Conservation (phyloP, 2,329 filamentous ascomycete species). For the Endothia cerciana region DNA sequence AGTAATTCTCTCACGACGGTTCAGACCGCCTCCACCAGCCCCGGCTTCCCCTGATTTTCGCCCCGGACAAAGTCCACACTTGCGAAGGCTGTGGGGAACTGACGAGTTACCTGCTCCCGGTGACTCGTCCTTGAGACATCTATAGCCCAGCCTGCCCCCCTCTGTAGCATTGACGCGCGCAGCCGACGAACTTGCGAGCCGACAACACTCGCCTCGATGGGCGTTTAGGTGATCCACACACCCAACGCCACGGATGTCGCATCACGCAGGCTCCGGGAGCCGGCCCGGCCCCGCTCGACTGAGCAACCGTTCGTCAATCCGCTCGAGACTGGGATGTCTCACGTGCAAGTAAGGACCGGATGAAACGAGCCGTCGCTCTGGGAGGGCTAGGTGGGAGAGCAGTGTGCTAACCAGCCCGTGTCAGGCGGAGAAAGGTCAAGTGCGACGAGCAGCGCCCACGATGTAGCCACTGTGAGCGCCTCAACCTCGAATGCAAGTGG, state of each 20-base stretch:
- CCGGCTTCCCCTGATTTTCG: background rate
- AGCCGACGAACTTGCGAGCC: conserved; percentile 7
- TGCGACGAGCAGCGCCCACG: conserved; percentile 57
- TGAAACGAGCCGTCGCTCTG: too few relatives aligned
- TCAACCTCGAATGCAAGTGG: conserved; percentile 59
- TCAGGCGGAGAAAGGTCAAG: conserved; percentile 56
- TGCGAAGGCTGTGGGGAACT: background rate
- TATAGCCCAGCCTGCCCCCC: background rate
- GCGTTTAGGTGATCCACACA: conserved; percentile 9
- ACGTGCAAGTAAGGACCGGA: conserved; percentile 48
- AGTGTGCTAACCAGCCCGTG: conserved; percentile 3
- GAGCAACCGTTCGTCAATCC: conserved; percentile 25
- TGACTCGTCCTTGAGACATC: conserved; percentile 6
- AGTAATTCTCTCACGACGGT: background rate
- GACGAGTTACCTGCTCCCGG: background rate
- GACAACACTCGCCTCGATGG: background rate
- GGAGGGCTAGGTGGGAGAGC: background rate
- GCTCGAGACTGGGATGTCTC: conserved; percentile 48
- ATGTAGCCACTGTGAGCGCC: conserved; percentile 57
- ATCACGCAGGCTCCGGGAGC: background rate
- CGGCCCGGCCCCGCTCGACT: conserved; percentile 9
- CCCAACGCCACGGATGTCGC: conserved; percentile 8
- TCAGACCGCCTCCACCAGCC: conserved; percentile 2
- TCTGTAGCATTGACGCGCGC: background rate
- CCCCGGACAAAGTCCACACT: background rate